Percentiles rank a stretch among this genome's conserved stretches.
These are phyloP conservation scores for Colletotrichum musicola DNA, from an alignment of 2,329 filamentous ascomycete species.

Conservation along the genomic window DNA sequence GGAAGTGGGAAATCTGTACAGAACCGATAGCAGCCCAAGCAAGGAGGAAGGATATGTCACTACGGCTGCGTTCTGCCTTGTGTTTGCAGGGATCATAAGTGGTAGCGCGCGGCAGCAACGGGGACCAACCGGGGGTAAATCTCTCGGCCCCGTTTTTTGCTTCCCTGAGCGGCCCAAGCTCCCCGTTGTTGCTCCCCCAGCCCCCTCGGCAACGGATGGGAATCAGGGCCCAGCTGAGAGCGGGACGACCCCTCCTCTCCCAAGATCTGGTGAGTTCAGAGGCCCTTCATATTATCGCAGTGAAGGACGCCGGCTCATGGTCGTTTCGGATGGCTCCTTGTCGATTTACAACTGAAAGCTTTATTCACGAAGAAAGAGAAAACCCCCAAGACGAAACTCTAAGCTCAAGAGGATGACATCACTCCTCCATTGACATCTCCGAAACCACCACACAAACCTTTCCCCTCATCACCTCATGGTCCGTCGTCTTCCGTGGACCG, in stretches of 20 bases:
- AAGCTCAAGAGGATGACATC: slow-evolving; percentile 19
- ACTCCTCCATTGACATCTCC: background rate
- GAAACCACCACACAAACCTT: slow-evolving; percentile 14
- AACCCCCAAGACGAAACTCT: background rate
- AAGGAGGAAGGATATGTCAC: background rate
- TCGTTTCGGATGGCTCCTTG: too few species aligned
- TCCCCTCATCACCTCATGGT: slow-evolving; percentile 13
- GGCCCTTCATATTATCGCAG: background rate
- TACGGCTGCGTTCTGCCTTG: background rate
- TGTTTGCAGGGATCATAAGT: background rate
- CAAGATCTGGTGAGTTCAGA: background rate
- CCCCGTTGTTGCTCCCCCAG: slow-evolving; percentile 19
- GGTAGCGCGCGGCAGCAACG: slow-evolving; percentile 21
- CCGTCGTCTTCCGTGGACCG: slow-evolving; percentile 36
- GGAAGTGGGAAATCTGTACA: too few species aligned
- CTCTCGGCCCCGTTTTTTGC: background rate
- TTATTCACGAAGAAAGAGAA: background rate
- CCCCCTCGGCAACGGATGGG: slow-evolving; percentile 1
- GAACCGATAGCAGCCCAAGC: background rate
- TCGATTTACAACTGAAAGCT: too few species aligned
- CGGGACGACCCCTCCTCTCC: background rate
- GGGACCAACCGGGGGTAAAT: slow-evolving; percentile 1
- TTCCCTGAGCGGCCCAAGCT: slow-evolving; percentile 14
- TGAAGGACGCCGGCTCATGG: too few species aligned
- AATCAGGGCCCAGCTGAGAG: slow-evolving; percentile 8